phyloP scores from a whole-genome alignment of 2,329 filamentous ascomycete genomes.

The Emmonsiellopsis sp. region DNA sequence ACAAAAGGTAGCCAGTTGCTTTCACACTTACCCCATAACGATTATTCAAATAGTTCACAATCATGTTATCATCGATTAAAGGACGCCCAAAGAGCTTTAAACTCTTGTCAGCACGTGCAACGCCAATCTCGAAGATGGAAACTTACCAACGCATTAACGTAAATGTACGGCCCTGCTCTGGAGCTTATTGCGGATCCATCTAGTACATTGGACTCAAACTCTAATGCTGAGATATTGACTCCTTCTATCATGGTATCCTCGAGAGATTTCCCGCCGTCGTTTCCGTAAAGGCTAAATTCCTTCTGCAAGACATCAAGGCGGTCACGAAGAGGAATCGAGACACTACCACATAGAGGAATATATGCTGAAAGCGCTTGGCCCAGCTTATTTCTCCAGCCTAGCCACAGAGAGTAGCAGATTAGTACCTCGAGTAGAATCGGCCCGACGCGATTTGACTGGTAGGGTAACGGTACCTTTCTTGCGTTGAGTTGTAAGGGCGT shows the following conservation, averaged over 20 bases:
- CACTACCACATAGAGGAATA: conserved; percentile 30
- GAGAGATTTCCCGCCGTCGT: conserved; percentile 34
- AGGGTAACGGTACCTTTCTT: conserved; percentile 23
- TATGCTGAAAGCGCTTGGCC: conserved; percentile 32
- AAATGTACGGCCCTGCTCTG: conserved; percentile 74
- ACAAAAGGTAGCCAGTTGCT: not conserved
- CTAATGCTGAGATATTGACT: conserved; percentile 39
- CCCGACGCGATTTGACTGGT: not conserved
- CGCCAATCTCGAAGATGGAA: not conserved
- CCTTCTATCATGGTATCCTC: conserved; percentile 35
- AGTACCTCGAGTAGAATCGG: not conserved
- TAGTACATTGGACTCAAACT: conserved; percentile 45
- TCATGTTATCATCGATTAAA: conserved; percentile 67
- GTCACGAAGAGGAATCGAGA: conserved; percentile 31
- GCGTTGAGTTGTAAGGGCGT: conserved; percentile 25
- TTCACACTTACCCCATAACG: conserved; percentile 60
- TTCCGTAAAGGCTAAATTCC: conserved; percentile 31
- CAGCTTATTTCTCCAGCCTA: conserved; percentile 28
- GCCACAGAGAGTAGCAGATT: not conserved
- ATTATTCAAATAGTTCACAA: conserved; percentile 75
- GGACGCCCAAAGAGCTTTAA: conserved; percentile 68
- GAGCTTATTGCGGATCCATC: conserved; percentile 67
- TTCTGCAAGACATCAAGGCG: conserved; percentile 33
- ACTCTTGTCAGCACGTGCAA: not conserved
- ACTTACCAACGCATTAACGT: conserved; percentile 69